phyloP scores from a whole-genome alignment of 148 eudicot genomes.

The Cornus controversa region DNA sequence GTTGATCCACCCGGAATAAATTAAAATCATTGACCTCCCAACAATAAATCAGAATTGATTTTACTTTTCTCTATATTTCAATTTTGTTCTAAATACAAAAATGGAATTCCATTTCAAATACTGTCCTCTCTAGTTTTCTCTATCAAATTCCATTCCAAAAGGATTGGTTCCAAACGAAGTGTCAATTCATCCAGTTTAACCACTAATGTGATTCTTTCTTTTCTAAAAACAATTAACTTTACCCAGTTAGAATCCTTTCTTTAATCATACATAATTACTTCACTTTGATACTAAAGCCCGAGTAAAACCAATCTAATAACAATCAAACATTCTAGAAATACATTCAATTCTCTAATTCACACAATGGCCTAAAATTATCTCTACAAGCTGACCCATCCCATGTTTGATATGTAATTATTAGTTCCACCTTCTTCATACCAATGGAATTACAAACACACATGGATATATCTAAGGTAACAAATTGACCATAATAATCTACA shows the following conservation, averaged over 20 bases:
- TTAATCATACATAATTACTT: background rate
- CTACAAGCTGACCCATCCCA: background rate
- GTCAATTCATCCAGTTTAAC: background rate
- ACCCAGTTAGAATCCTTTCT: too few species aligned
- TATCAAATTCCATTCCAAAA: too few species aligned
- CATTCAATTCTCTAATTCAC: background rate
- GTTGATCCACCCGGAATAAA: too few species aligned
- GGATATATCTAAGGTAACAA: background rate
- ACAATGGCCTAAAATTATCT: background rate
- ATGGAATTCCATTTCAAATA: too few species aligned
- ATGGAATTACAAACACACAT: background rate
- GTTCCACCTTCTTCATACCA: constrained; percentile 1
- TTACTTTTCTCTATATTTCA: too few species aligned
- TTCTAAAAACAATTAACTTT: background rate
- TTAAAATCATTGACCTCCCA: too few species aligned
- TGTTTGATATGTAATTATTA: background rate
- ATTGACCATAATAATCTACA: background rate
- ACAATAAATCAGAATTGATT: too few species aligned
- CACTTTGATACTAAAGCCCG: background rate
- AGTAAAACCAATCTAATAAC: too few species aligned
- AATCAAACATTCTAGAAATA: too few species aligned
- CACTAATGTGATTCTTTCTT: background rate
- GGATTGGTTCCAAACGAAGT: too few species aligned
- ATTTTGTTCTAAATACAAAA: too few species aligned
- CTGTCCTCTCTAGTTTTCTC: too few species aligned